These are phyloP conservation scores for Solanum chiquidenum DNA, from an alignment of 257 asterid genomes.

Conservation along the genomic window DNA sequence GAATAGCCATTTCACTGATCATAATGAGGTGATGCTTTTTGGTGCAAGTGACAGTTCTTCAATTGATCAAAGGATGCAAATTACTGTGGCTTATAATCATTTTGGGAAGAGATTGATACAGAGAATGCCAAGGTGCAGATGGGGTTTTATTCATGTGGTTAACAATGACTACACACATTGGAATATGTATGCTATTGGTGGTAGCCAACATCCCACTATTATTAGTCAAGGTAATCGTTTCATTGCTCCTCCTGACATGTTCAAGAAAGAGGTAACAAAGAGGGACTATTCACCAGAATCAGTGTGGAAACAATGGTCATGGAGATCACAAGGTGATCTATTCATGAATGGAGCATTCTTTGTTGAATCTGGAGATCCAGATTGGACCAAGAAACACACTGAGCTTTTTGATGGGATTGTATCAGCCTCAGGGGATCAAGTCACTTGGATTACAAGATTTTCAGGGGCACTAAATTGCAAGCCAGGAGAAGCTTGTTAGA, in stretches of 20 bases:
- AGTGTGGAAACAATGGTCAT: constrained; percentile 63
- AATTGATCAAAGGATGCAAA: constrained; percentile 51
- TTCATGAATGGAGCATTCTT: constrained; percentile 73
- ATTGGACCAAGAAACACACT: constrained; percentile 32
- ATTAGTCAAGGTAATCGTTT: constrained; percentile 87
- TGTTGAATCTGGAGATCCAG: constrained; percentile 57
- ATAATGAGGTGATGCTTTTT: constrained; percentile 70
- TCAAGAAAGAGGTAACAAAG: constrained; percentile 66
- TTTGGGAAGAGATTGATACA: constrained; percentile 80
- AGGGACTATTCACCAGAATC: constrained; percentile 42
- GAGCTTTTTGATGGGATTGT: constrained; percentile 30
- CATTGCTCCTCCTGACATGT: constrained; percentile 46
- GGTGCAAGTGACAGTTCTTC: constrained; percentile 56
- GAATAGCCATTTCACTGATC: constrained; percentile 76
- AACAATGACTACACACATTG: constrained; percentile 94
- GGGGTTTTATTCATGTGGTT: constrained; percentile 70
- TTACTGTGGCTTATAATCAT: constrained; percentile 80
- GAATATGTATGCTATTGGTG: constrained; percentile 94
- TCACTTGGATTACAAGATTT: constrained; percentile 37
- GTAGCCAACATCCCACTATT: constrained; percentile 63
- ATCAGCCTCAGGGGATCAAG: constrained; percentile 29
- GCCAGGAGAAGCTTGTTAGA: constrained; percentile 39
- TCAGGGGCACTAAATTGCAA: constrained; percentile 49
- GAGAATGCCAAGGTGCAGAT: constrained; percentile 83
- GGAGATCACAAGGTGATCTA: constrained; percentile 80